Conservation (phyloP, 2,329 filamentous ascomycete genomes). For the Septoria linicola region DNA sequence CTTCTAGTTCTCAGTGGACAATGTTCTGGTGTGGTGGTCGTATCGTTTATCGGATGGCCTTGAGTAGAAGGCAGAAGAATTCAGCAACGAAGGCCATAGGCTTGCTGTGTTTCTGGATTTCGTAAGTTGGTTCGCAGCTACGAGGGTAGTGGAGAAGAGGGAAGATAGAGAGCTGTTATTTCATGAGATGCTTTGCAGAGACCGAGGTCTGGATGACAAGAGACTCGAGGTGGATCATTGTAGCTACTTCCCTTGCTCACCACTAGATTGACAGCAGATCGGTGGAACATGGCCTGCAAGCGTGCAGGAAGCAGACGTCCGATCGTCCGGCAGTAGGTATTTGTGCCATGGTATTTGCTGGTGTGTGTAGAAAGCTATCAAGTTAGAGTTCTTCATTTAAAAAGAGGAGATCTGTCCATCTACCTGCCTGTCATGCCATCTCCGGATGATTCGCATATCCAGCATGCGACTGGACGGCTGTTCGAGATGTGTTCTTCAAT, state of each 20-base stretch:
- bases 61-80: slow-evolving; percentile 21
- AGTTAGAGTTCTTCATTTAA: too few species aligned
- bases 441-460: too few species aligned
- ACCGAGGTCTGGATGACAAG: slow-evolving; percentile 11
- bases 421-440: too few species aligned
- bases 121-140: neutral
- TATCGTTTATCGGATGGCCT: slow-evolving; percentile 16
- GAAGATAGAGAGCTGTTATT: neutral
- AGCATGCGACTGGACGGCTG: too few species aligned
- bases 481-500: too few species aligned
- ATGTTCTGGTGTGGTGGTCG: neutral
- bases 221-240: slow-evolving; percentile 1
- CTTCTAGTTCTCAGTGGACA: too few species aligned
- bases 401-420: too few species aligned
- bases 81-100: slow-evolving; percentile 18
- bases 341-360: slow-evolving; percentile 1
- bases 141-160: neutral
- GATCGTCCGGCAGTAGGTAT: slow-evolving; percentile 9
- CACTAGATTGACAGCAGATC: neutral
- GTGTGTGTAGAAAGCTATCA: too few species aligned
- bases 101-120: neutral
- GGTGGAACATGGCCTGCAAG: neutral
- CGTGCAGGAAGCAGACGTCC: slow-evolving; percentile 4
- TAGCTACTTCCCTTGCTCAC: neutral
- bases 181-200: neutral